Percentiles rank a stretch among this genome's conserved stretches.
Evolutionary conservation across 1,139 yeast genomes (phyloP).

Genomic region (Kazachstania sp.): DNA sequence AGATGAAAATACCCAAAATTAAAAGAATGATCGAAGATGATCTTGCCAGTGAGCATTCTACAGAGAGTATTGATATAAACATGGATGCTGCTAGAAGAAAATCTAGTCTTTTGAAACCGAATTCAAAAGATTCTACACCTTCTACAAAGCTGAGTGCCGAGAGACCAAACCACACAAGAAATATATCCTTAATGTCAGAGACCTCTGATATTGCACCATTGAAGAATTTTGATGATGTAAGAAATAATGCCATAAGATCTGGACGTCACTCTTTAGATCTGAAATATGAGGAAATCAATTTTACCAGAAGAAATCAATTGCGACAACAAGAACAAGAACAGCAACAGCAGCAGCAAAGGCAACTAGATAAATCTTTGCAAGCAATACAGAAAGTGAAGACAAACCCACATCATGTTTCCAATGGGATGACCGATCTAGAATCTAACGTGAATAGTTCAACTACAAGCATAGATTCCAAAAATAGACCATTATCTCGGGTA

Average conservation of each 20-base stretch:
- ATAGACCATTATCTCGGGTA: slow-evolving; percentile 19
- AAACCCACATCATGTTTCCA: background rate
- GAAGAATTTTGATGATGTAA: background rate
- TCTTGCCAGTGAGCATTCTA: slow-evolving; percentile 12
- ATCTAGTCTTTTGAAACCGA: slow-evolving; percentile 1
- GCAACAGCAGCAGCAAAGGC: background rate
- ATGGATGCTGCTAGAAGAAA: slow-evolving; percentile 14
- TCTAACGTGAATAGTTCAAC: slow-evolving; percentile 9
- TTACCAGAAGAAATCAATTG: slow-evolving; percentile 16
- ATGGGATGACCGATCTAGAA: no score
- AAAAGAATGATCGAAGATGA: background rate
- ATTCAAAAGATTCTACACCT: background rate
- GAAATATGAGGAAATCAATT: slow-evolving; percentile 25
- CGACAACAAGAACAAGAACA: background rate
- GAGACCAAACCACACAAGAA: background rate
- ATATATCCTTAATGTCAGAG: background rate
- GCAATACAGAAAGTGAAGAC: background rate
- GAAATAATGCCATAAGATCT: background rate
- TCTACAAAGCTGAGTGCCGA: background rate
- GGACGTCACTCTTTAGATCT: slow-evolving; percentile 22
- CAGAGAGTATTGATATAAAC: slow-evolving; percentile 27
- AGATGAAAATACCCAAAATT: background rate
- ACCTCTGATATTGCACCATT: background rate
- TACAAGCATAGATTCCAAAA: slow-evolving; percentile 3
- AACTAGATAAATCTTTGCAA: background rate